Conservation (phyloP, 371 early-diverging fungal species). For the Mucor circinelloides region DNA sequence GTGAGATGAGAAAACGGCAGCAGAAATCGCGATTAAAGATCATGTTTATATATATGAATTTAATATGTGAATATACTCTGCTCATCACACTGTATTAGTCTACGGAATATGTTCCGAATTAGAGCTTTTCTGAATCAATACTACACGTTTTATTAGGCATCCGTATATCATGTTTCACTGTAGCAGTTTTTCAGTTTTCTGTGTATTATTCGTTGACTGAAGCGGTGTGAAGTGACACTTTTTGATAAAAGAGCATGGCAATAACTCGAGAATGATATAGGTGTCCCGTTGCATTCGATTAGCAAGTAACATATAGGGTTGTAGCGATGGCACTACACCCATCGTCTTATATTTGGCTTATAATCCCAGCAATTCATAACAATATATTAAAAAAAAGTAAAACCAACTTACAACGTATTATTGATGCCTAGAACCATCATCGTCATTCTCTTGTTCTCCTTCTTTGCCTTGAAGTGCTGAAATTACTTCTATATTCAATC, state of each 20-base stretch:
- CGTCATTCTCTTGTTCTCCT: not conserved
- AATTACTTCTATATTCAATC: too few relatives aligned
- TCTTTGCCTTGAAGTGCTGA: not conserved
- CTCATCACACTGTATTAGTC: not conserved
- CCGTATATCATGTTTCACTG: not conserved
- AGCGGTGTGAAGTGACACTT: too few relatives aligned
- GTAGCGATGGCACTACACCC: not conserved
- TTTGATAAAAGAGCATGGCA: too few relatives aligned
- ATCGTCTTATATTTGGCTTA: not conserved
- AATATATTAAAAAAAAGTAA: not conserved
- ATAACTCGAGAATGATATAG: too few relatives aligned
- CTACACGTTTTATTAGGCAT: not conserved
- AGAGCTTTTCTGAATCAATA: not conserved
- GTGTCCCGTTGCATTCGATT: too few relatives aligned
- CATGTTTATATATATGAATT: not conserved
- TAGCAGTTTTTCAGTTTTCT: not conserved
- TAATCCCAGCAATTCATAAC: not conserved
- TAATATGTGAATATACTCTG: not conserved
- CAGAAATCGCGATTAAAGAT: not conserved
- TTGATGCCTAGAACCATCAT: not conserved
- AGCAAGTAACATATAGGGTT: not conserved
- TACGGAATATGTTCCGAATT: not conserved
- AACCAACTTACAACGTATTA: not conserved
- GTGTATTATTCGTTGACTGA: too few relatives aligned
- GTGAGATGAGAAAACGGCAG: not conserved